Conservation (phyloP, 2,329 filamentous ascomycete species). For the Metarhizium brunneum region DNA sequence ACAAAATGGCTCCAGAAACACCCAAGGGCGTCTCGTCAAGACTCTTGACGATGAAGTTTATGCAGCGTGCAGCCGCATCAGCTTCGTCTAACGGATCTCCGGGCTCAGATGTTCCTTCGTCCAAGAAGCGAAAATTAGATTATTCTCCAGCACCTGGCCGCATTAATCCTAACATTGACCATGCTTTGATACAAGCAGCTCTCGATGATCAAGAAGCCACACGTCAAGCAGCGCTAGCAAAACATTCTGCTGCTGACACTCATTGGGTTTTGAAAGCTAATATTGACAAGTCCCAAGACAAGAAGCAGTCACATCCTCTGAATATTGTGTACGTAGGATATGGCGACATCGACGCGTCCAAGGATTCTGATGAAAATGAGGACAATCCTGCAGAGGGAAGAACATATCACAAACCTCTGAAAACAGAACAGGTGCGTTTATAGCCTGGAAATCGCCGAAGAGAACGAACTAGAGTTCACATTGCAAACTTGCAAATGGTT, state of each 20-base stretch:
- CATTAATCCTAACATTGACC: conserved; percentile 36
- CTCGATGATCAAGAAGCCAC: conserved; percentile 59
- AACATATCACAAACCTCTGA: conserved; percentile 24
- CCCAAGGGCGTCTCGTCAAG: conserved; percentile 72
- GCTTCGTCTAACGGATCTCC: conserved; percentile 35
- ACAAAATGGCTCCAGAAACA: conserved; percentile 39
- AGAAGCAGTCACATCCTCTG: conserved; percentile 27
- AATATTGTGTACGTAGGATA: conserved; percentile 52
- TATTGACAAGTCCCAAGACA: conserved; percentile 14
- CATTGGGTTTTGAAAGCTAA: conserved; percentile 62
- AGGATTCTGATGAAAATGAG: conserved; percentile 26
- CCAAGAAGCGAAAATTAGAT: conserved; percentile 54
- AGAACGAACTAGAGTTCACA: not conserved
- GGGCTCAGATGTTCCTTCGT: conserved; percentile 38
- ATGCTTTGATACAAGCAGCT: conserved; percentile 52
- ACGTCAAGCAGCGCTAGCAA: conserved; percentile 50
- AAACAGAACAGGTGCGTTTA: conserved; percentile 15
- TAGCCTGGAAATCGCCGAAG: not conserved
- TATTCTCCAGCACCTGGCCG: conserved; percentile 26
- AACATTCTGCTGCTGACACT: conserved; percentile 58
- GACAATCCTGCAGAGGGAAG: conserved; percentile 23
- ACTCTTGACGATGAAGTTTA: conserved; percentile 93
- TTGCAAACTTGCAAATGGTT: not conserved
- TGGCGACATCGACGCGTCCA: conserved; percentile 36
- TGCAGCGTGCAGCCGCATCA: conserved; percentile 75